A percentile compares a stretch with the other conserved stretches of the same genome.
These are phyloP conservation scores for Mycena olivaceomarginata DNA, from an alignment of 768 basidiomycete species.

Conservation along the genomic window DNA sequence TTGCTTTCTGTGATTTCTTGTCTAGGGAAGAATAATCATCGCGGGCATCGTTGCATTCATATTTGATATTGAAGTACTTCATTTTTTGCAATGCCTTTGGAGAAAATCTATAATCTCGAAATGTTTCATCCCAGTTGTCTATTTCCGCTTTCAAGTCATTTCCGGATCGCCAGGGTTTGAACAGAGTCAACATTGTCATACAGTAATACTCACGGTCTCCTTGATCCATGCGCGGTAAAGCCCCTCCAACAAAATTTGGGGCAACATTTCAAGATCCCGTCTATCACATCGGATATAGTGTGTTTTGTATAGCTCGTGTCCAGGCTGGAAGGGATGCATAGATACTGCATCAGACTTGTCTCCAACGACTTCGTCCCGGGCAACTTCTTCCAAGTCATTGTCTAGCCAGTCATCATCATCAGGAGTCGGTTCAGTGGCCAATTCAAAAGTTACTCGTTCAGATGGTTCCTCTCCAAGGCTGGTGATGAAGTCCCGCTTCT, in stretches of 20 bases:
- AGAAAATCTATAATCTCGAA: slow-evolving; percentile 41
- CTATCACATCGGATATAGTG: slow-evolving; percentile 22
- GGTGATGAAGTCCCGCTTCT: no score
- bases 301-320: background rate
- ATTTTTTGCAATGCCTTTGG: slow-evolving; percentile 31
- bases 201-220: slow-evolving; percentile 58
- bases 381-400: slow-evolving; percentile 21
- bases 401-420: background rate
- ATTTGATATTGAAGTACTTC: slow-evolving; percentile 49
- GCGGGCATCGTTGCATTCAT: slow-evolving; percentile 55
- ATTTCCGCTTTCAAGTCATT: slow-evolving; percentile 44
- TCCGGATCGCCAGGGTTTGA: slow-evolving; percentile 52
- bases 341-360: slow-evolving; percentile 39
- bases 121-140: slow-evolving; percentile 44
- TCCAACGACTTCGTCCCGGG: slow-evolving; percentile 30
- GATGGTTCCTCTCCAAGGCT: no score
- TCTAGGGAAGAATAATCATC: slow-evolving; percentile 50
- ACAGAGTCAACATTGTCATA: slow-evolving; percentile 47
- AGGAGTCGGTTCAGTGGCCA: no score
- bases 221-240: slow-evolving; percentile 49
- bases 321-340: background rate
- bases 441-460: no score
- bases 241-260: slow-evolving; percentile 53
- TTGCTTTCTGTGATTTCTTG: slow-evolving; percentile 32
- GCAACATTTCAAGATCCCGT: slow-evolving; percentile 28